phyloP scores from a whole-genome alignment of 176 grass and related monocot species.

The Aegilops speltoides region DNA sequence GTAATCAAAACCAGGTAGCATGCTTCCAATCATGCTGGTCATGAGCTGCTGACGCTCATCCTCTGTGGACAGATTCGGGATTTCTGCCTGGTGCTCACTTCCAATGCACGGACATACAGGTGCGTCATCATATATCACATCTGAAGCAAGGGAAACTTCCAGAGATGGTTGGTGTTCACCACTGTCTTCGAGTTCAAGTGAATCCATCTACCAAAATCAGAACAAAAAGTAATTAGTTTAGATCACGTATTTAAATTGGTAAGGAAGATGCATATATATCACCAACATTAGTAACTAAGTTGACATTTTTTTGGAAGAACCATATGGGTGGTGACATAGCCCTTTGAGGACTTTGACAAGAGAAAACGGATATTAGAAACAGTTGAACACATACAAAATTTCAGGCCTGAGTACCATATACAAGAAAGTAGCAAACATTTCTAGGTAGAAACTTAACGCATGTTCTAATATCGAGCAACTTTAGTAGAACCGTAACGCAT shows the following conservation, averaged over 20 bases:
- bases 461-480: not conserved
- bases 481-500: not conserved
- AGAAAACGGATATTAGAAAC: not conserved
- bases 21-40: not conserved
- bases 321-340: not conserved
- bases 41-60: slow-evolving; percentile 27
- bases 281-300: slow-evolving; percentile 29
- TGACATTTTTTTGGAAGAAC: slow-evolving; percentile 15
- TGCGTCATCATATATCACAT: slow-evolving; percentile 57
- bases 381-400: not conserved
- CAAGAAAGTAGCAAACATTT: not conserved
- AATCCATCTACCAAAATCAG: slow-evolving; percentile 43
- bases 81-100: slow-evolving; percentile 75
- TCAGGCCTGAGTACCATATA: not conserved
- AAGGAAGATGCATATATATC: slow-evolving; percentile 12
- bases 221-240: not conserved
- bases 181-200: slow-evolving; percentile 30
- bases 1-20: slow-evolving; percentile 31
- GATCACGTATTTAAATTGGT: not conserved
- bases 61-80: slow-evolving; percentile 54
- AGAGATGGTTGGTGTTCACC: slow-evolving; percentile 38
- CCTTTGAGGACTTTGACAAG: not conserved
- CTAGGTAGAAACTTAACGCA: not conserved
- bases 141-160: slow-evolving; percentile 35
- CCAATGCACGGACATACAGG: slow-evolving; percentile 59